These are phyloP conservation scores for Graphiopsis chlorocephala DNA, from an alignment of 2,329 filamentous ascomycete species.

Conservation along the genomic window DNA sequence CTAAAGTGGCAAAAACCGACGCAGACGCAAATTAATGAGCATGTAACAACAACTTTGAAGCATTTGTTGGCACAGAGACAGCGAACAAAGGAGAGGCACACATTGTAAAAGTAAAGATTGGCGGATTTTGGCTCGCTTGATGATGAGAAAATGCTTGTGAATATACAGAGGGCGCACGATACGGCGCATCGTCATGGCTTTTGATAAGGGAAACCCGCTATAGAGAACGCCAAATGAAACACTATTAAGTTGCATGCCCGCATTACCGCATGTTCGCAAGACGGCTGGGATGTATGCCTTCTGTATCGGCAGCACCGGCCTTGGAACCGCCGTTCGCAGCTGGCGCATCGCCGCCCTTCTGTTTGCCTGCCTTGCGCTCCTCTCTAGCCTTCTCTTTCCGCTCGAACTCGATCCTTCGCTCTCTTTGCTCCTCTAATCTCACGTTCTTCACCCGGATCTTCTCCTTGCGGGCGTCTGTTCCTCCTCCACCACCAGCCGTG, in stretches of 20 bases:
- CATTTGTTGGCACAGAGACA: not conserved
- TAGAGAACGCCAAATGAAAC: not conserved
- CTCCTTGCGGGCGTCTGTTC: constrained; percentile 65
- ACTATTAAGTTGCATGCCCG: not conserved
- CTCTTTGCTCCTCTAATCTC: constrained; percentile 71
- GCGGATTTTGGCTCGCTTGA: not conserved
- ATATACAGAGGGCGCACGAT: not conserved
- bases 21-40: not conserved
- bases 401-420: constrained; percentile 50
- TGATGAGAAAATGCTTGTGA: not conserved
- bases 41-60: constrained; percentile 10
- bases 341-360: constrained; percentile 23
- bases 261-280: constrained; percentile 26
- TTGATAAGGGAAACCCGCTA: not conserved
- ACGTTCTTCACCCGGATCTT: constrained; percentile 85
- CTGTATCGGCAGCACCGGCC: constrained; percentile 16
- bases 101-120: not conserved
- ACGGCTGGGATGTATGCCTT: constrained; percentile 36
- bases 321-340: constrained; percentile 16
- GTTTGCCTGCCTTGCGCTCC: constrained; percentile 38
- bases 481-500: constrained; percentile 80
- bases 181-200: not conserved
- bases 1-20: not conserved
- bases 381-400: constrained; percentile 45
- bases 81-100: not conserved